phyloP scores from a whole-genome alignment of 208 protist species.

The Sergeia podlipaevii region DNA sequence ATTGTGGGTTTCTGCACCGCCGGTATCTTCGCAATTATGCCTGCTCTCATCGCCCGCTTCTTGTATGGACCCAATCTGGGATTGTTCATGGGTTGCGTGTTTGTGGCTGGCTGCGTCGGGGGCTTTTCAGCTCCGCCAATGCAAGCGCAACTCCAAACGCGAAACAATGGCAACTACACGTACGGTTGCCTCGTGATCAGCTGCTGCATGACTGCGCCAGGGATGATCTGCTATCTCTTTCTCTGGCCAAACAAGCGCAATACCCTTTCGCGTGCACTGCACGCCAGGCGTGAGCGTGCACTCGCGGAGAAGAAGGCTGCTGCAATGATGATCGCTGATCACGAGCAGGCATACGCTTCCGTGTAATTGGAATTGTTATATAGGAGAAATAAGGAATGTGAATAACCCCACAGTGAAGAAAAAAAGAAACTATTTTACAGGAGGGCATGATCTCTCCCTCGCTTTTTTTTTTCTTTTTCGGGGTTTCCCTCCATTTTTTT shows the following conservation, averaged over 20 bases:
- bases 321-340: conserved; percentile 4
- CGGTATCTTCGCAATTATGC: conserved; percentile 82
- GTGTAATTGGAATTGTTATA: not conserved
- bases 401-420: not conserved
- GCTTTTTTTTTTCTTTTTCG: not conserved
- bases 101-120: conserved; percentile 64
- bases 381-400: too few species aligned
- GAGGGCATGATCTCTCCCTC: not conserved
- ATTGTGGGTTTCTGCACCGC: conserved; percentile 80
- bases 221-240: conserved; percentile 53
- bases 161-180: conserved; percentile 68
- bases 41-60: conserved; percentile 52
- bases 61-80: conserved; percentile 80
- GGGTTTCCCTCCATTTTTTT: conserved; percentile 9
- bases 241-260: conserved; percentile 58
- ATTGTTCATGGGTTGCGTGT: conserved; percentile 71
- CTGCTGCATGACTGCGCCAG: conserved; percentile 50
- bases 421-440: not conserved
- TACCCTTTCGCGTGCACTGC: conserved; percentile 14
- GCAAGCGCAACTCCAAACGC: conserved; percentile 55
- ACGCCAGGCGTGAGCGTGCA: too few species aligned
- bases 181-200: conserved; percentile 80
- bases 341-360: not conserved
- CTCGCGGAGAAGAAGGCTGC: too few species aligned
- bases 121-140: conserved; percentile 75